phyloP scores from a whole-genome alignment of 129 eudicot species.

The Arctium lappa region DNA sequence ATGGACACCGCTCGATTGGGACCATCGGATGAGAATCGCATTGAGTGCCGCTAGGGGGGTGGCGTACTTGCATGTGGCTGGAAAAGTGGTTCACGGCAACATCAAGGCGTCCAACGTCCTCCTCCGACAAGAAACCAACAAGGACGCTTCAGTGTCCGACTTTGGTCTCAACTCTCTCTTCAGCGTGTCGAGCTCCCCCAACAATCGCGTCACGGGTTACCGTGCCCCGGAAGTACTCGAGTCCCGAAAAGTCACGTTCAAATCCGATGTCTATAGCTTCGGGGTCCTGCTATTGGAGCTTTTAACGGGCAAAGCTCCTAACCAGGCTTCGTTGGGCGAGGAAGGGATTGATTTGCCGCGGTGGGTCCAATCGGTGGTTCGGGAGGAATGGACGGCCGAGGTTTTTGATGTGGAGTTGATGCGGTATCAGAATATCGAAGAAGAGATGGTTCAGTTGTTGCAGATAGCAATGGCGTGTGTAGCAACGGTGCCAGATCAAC shows the following conservation, averaged over 20 bases:
- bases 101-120: slow-evolving; percentile 88
- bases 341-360: slow-evolving; percentile 93
- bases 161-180: slow-evolving; percentile 73
- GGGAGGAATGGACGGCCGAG: slow-evolving; percentile 96
- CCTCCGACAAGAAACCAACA: slow-evolving; percentile 47
- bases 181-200: slow-evolving; percentile 38
- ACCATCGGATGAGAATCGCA: slow-evolving; percentile 69
- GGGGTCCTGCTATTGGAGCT: slow-evolving; percentile 81
- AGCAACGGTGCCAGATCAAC: slow-evolving; percentile 66
- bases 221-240: slow-evolving; percentile 87
- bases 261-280: slow-evolving; percentile 90
- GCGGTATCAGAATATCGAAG: slow-evolving; percentile 75
- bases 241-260: slow-evolving; percentile 60
- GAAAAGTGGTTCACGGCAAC: slow-evolving; percentile 86
- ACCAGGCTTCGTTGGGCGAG: slow-evolving; percentile 82
- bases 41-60: slow-evolving; percentile 67
- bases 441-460: slow-evolving; percentile 90
- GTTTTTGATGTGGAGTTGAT: slow-evolving; percentile 84
- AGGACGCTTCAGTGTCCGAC: slow-evolving; percentile 60
- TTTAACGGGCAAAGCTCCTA: slow-evolving; percentile 87
- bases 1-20: slow-evolving; percentile 85
- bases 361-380: slow-evolving; percentile 89
- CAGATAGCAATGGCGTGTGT: slow-evolving; percentile 94
- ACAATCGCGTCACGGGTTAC: slow-evolving; percentile 72
- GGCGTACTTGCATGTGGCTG: slow-evolving; percentile 63